Conservation (phyloP, 768 basidiomycete genomes). For the Lactarius psammicola region DNA sequence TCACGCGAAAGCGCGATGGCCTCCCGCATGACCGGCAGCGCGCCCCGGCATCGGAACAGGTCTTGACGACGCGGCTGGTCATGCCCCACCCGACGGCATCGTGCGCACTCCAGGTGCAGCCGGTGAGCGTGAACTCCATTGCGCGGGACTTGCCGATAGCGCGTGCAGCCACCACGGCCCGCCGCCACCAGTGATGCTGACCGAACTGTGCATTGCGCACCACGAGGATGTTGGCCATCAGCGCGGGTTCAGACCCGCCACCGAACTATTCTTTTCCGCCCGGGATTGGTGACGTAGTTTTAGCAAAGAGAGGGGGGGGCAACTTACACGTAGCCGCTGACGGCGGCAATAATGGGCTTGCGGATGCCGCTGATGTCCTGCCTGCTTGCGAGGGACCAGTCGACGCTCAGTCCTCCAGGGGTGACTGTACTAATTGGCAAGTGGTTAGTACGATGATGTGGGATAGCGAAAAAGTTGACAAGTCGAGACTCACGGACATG, state of each 20-base stretch:
- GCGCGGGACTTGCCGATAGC: slow-evolving; percentile 88
- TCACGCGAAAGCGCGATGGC: slow-evolving; percentile 75
- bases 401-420: too few species aligned
- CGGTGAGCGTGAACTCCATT: slow-evolving; percentile 93
- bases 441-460: too few species aligned
- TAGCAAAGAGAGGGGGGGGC: not conserved
- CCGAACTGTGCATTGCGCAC: slow-evolving; percentile 90
- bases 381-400: slow-evolving; percentile 87
- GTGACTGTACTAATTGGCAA: too few species aligned
- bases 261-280: slow-evolving; percentile 67
- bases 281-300: not conserved
- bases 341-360: slow-evolving; percentile 95
- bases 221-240: slow-evolving; percentile 97
- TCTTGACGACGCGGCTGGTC: slow-evolving; percentile 68
- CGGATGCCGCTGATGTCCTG: slow-evolving; percentile 62
- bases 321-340: slow-evolving; percentile 89
- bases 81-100: slow-evolving; percentile 90
- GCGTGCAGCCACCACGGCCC: slow-evolving; percentile 87
- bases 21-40: slow-evolving; percentile 72
- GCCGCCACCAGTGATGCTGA: slow-evolving; percentile 94
- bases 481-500: too few species aligned
- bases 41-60: slow-evolving; percentile 53
- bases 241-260: slow-evolving; percentile 93
- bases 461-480: too few species aligned
- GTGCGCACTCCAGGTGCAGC: slow-evolving; percentile 71